Percentiles rank a stretch among this genome's conserved stretches.
phyloP scores from a whole-genome alignment of 345 rosid genomes.

The Aethionema arabicum region DNA sequence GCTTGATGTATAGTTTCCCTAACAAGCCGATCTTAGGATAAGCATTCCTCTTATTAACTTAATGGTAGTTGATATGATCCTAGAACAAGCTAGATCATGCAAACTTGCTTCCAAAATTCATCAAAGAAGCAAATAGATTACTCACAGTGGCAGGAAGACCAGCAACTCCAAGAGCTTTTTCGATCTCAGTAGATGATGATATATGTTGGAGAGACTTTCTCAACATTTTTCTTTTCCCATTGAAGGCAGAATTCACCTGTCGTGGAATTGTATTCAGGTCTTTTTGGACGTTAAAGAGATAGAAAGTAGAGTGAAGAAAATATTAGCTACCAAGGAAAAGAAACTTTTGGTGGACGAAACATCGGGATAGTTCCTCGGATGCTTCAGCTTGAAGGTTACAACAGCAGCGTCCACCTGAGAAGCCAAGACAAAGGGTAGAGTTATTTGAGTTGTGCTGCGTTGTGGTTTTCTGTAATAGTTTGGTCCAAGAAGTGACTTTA shows the following conservation, averaged over 20 bases:
- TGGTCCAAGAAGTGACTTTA: constrained; percentile 37
- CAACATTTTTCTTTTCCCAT: constrained; percentile 85
- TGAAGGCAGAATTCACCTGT: constrained; percentile 90
- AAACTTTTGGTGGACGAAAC: constrained; percentile 76
- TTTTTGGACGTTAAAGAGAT: constrained; percentile 1
- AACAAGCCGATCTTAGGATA: background rate
- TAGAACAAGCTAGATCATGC: background rate
- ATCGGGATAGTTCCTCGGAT: constrained; percentile 65
- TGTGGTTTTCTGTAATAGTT: background rate
- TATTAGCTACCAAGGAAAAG: constrained; percentile 71
- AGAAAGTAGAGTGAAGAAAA: constrained; percentile 10
- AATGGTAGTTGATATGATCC: background rate
- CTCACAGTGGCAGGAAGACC: constrained; percentile 75
- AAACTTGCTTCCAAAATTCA: background rate
- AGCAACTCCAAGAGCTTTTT: constrained; percentile 58
- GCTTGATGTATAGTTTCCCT: background rate
- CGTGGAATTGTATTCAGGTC: constrained; percentile 16
- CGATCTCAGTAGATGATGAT: constrained; percentile 61
- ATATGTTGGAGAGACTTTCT: constrained; percentile 78
- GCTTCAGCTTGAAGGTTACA: constrained; percentile 77
- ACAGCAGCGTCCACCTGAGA: constrained; percentile 94
- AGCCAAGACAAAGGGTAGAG: background rate
- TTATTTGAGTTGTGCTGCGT: background rate
- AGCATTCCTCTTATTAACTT: background rate
- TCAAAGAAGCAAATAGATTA: constrained; percentile 8